Evolutionary conservation across 148 eudicot genomes (phyloP).

Genomic region (Chenopodium berlandieri): DNA sequence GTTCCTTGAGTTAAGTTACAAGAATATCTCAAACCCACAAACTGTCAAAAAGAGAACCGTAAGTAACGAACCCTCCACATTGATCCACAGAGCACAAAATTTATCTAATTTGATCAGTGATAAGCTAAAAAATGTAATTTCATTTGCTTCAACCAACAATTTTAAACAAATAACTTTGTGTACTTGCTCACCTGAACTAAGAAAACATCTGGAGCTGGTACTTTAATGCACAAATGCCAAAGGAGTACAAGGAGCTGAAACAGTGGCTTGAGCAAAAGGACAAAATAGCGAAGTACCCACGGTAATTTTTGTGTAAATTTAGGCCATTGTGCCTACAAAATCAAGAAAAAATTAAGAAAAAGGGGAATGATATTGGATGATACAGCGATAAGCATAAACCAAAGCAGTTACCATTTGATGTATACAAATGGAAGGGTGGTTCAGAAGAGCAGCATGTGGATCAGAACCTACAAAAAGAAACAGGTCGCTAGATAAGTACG

Average conservation of each 20-base stretch:
- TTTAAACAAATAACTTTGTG: background rate
- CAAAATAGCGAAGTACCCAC: slow-evolving; percentile 51
- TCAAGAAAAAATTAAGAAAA: slow-evolving; percentile 11
- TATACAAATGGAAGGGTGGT: slow-evolving; percentile 70
- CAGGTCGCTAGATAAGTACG: background rate
- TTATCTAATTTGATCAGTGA: background rate
- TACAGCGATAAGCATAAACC: slow-evolving; percentile 1
- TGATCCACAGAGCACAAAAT: background rate
- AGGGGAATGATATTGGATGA: background rate
- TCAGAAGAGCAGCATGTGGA: slow-evolving; percentile 73
- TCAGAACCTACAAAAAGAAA: slow-evolving; percentile 62
- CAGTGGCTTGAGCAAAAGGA: slow-evolving; percentile 80
- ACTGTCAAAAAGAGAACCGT: background rate
- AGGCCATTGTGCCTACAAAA: slow-evolving; percentile 83
- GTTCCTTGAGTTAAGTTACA: background rate
- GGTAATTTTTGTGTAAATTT: slow-evolving; percentile 50
- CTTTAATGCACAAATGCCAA: slow-evolving; percentile 85
- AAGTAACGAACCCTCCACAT: background rate
- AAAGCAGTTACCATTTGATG: slow-evolving; percentile 67
- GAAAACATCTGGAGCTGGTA: slow-evolving; percentile 86
- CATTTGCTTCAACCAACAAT: background rate
- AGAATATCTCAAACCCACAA: background rate
- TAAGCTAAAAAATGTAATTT: background rate
- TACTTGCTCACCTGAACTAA: slow-evolving; percentile 71
- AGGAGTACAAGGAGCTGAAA: slow-evolving; percentile 77